Conservation (phyloP, 768 basidiomycete species). For the Coprinopsis marcescibilis region DNA sequence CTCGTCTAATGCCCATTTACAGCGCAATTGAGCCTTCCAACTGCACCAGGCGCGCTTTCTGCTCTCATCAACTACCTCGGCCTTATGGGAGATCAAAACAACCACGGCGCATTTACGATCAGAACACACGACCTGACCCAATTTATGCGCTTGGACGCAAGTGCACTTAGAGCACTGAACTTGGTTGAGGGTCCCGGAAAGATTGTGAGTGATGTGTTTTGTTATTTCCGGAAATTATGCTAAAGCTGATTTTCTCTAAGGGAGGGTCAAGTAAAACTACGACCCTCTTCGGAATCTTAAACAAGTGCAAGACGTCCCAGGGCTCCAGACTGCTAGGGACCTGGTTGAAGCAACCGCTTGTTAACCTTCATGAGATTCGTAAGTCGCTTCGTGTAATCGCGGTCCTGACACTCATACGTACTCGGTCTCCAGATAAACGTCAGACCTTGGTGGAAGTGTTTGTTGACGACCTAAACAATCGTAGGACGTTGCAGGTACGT, state of each 20-base stretch:
- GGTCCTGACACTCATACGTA: neutral
- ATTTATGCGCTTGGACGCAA: conserved; percentile 95
- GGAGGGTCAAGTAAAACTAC: conserved; percentile 70
- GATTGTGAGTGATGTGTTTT: conserved; percentile 26
- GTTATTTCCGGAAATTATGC: neutral
- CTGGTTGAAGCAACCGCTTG: conserved; percentile 94
- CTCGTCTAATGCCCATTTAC: neutral
- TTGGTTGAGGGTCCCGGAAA: conserved; percentile 70
- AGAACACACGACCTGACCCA: conserved; percentile 86
- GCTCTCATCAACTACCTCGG: conserved; percentile 81
- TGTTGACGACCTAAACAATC: conserved; percentile 67
- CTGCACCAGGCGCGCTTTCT: conserved; percentile 73
- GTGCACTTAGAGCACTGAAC: conserved; percentile 85
- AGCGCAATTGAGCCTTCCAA: conserved; percentile 76
- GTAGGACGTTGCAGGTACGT: conserved; percentile 67
- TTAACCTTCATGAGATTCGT: conserved; percentile 93
- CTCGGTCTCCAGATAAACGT: conserved; percentile 55
- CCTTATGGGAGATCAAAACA: conserved; percentile 70
- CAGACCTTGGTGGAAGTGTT: conserved; percentile 87
- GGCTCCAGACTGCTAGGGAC: conserved; percentile 81
- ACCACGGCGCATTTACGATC: conserved; percentile 76
- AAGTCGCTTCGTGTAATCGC: conserved; percentile 23
- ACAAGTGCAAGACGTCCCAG: conserved; percentile 95
- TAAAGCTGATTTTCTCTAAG: conserved; percentile 22
- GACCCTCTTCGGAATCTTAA: conserved; percentile 83